A percentile compares a stretch with the other conserved stretches of the same genome.
Conservation (phyloP, 805 yeast species). For the Dipodascus albidus region DNA sequence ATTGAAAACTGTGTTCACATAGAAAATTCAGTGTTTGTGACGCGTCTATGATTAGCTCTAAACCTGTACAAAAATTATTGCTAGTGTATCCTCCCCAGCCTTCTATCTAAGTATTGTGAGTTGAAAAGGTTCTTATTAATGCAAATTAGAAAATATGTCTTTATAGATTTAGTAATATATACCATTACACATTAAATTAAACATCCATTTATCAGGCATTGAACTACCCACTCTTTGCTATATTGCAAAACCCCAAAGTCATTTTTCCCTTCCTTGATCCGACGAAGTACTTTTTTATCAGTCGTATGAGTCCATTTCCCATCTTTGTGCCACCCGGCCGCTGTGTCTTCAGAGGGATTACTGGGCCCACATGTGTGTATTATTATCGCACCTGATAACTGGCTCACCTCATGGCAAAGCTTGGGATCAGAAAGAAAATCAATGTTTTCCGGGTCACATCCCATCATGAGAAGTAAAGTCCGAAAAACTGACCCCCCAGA, state of each 20-base stretch:
- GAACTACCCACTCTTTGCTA: conserved; percentile 22
- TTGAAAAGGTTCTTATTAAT: too few species aligned
- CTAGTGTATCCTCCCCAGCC: too few species aligned
- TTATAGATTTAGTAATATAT: not conserved
- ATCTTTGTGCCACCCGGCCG: conserved; percentile 7
- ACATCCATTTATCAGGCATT: conserved; percentile 21
- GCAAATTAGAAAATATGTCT: too few species aligned
- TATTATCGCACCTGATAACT: conserved; percentile 6
- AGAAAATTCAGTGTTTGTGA: too few species aligned
- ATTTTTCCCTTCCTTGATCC: not conserved
- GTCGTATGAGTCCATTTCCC: not conserved
- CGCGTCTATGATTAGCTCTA: too few species aligned
- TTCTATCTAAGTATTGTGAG: too few species aligned
- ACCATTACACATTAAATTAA: conserved; percentile 11
- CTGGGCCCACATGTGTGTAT: conserved; percentile 4
- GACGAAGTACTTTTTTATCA: conserved; percentile 1
- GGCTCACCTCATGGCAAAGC: conserved; percentile 12
- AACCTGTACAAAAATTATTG: too few species aligned
- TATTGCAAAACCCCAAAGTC: conserved; percentile 10
- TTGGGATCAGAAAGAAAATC: conserved; percentile 4
- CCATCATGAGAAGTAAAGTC: not conserved
- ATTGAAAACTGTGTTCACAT: too few species aligned
- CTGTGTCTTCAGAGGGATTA: conserved; percentile 7
- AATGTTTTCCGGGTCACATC: not conserved
- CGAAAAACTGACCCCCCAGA: conserved; percentile 1